These are phyloP conservation scores for Fusarium marasasianum DNA, from an alignment of 2,329 filamentous ascomycete species.

Conservation along the genomic window DNA sequence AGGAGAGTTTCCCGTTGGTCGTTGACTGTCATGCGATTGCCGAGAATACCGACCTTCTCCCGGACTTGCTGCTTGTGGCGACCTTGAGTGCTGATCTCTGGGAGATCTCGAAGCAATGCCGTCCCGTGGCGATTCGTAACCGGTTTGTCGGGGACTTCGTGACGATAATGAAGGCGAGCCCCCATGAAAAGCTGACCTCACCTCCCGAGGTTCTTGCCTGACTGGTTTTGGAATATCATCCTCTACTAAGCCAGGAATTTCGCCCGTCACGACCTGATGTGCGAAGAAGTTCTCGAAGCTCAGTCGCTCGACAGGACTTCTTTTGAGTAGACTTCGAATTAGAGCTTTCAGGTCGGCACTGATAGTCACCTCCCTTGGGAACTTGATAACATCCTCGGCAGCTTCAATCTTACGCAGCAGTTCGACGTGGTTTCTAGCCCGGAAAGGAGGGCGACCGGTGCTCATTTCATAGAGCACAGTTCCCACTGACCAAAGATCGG, in stretches of 20 bases:
- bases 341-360: conserved; percentile 82
- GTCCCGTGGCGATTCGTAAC: conserved; percentile 50
- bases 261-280: conserved; percentile 74
- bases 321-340: conserved; percentile 83
- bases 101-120: conserved; percentile 51
- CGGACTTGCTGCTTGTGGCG: conserved; percentile 56
- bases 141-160: conserved; percentile 49
- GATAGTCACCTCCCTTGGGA: conserved; percentile 76
- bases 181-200: conserved; percentile 46
- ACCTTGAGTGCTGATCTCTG: conserved; percentile 52
- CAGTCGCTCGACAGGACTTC: conserved; percentile 84
- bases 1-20: conserved; percentile 52
- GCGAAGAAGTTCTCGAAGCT: conserved; percentile 88
- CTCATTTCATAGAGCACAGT: conserved; percentile 97
- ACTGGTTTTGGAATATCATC: conserved; percentile 70
- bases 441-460: conserved; percentile 87
- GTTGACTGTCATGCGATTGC: conserved; percentile 42
- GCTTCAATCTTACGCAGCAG: conserved; percentile 91
- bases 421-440: conserved; percentile 94
- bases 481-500: conserved; percentile 96
- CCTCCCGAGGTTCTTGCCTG: conserved; percentile 52
- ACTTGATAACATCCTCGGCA: conserved; percentile 85
- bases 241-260: conserved; percentile 83
- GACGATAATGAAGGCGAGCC: conserved; percentile 43
- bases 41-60: conserved; percentile 50